Evolutionary conservation across 2,329 filamentous ascomycete genomes (phyloP), one percentile per base, ranked within the genome.

Genomic region (Colletotrichum sp.): DNA sequence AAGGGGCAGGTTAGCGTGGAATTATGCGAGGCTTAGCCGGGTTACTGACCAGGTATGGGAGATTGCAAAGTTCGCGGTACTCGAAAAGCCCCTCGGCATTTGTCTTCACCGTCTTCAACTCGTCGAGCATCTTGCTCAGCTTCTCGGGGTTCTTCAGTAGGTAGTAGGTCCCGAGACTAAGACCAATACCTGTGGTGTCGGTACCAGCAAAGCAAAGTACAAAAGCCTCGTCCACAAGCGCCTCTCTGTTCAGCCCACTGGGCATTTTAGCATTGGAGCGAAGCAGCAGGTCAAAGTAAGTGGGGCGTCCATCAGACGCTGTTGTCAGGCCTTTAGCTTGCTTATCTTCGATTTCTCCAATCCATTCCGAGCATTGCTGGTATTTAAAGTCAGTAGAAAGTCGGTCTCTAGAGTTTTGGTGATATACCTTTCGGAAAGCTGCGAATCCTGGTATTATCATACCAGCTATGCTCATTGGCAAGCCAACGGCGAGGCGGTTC

Each of bases 271-370:
- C 21, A 16, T 68, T 32, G 12, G 49, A 34, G 30, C 30, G 28
- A 2, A 68, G 30, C n/a, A 68, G 2, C 2, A 68, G 18, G 49
- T 68, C 65, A 32, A 68, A 68, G 65, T 59, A 68, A n/a, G 65
- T 68, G n/a, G 18, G 30, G 3, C 65, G 49, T 8, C 65, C 65
- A 26, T 68, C 65, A 3, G n/a, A 52, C 7, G 65, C 65, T 10
- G 30, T 68, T 7, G 28, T 57, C 13, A 34, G 7, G 18, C 65
- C 49, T 5, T 26, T 57, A 15, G n/a, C n/a, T 26, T 68, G 65
- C 65, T 68, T 68, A 6, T 68, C 49, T 18, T 68, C 65, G 49
- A 68, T 68, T 57, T 57, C 65, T 13, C 55, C 44, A 36, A 68
- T 68, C 65, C 44, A 68, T 21, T 16, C 49, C 0, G 44, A 28